A percentile compares a stretch with the other conserved stretches of the same genome.
Conservation (phyloP, 768 basidiomycete species). For the Agrocybe pediades region DNA sequence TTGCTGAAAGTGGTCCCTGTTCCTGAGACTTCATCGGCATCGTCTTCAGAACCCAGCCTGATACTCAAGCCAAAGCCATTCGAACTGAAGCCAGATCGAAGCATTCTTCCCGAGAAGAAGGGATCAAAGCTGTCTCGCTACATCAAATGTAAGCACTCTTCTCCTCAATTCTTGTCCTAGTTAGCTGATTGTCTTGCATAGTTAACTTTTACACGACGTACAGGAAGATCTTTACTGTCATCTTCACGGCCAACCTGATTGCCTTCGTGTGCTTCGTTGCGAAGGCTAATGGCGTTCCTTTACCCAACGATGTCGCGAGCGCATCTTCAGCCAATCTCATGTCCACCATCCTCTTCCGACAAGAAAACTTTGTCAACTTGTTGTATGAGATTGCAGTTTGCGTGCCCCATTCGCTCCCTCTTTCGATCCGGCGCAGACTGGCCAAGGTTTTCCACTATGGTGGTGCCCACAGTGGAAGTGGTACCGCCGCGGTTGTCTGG, state of each 20-base stretch:
- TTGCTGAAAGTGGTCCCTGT: background rate
- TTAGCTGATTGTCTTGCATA: conserved; percentile 2
- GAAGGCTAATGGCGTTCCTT: conserved; percentile 32
- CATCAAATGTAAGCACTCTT: conserved; percentile 38
- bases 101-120: conserved; percentile 24
- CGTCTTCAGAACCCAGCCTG: conserved; percentile 20
- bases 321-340: conserved; percentile 46
- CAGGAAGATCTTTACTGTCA: conserved; percentile 53
- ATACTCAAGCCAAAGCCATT: conserved; percentile 22
- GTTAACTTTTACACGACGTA: conserved; percentile 42
- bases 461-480: conserved; percentile 56
- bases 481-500: conserved; percentile 54
- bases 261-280: conserved; percentile 43
- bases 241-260: conserved; percentile 52
- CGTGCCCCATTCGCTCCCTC: conserved; percentile 36
- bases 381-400: conserved; percentile 48
- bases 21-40: conserved; percentile 12
- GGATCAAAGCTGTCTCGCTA: conserved; percentile 10
- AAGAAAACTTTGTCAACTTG: conserved; percentile 56
- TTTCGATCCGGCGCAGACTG: conserved; percentile 44
- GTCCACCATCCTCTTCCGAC: conserved; percentile 41
- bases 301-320: conserved; percentile 39
- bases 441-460: conserved; percentile 59
- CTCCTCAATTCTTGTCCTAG: conserved; percentile 24
- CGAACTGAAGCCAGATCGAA: conserved; percentile 24